A percentile compares a stretch with the other conserved stretches of the same genome.
These are phyloP conservation scores for Carallia pectinifolia DNA, from an alignment of 345 rosid species.

Conservation along the genomic window DNA sequence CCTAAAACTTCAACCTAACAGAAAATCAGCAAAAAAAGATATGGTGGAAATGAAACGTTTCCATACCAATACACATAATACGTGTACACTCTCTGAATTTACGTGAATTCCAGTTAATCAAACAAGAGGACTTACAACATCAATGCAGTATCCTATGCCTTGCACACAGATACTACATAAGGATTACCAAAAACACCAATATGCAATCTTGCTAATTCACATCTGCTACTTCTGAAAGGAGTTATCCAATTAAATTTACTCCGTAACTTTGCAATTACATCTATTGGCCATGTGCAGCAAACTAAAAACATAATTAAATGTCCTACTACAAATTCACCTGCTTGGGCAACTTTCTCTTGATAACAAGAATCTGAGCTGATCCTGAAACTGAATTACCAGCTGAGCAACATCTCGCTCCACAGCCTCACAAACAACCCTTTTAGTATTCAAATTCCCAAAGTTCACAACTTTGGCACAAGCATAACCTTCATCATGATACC, in stretches of 20 bases:
- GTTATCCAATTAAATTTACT: too few relatives aligned
- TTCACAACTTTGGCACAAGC: constrained; percentile 97
- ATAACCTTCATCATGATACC: constrained; percentile 97
- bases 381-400: constrained; percentile 70
- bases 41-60: too few relatives aligned
- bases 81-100: too few relatives aligned
- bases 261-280: constrained; percentile 22
- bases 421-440: constrained; percentile 95
- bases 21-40: too few relatives aligned
- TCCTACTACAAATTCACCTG: constrained; percentile 37
- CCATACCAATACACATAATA: too few relatives aligned
- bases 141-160: too few relatives aligned
- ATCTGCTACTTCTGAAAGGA: too few relatives aligned
- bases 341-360: constrained; percentile 73
- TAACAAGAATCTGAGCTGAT: constrained; percentile 71
- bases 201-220: too few relatives aligned
- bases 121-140: too few relatives aligned
- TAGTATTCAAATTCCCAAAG: constrained; percentile 89
- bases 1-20: neutral
- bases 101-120: too few relatives aligned
- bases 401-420: constrained; percentile 91
- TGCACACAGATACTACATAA: too few relatives aligned
- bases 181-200: too few relatives aligned
- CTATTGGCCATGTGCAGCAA: constrained; percentile 26
- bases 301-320: neutral